A percentile compares a stretch with the other conserved stretches of the same genome.
Conservation (phyloP, 2,329 filamentous ascomycete genomes). For the Fusarium liriodendri region DNA sequence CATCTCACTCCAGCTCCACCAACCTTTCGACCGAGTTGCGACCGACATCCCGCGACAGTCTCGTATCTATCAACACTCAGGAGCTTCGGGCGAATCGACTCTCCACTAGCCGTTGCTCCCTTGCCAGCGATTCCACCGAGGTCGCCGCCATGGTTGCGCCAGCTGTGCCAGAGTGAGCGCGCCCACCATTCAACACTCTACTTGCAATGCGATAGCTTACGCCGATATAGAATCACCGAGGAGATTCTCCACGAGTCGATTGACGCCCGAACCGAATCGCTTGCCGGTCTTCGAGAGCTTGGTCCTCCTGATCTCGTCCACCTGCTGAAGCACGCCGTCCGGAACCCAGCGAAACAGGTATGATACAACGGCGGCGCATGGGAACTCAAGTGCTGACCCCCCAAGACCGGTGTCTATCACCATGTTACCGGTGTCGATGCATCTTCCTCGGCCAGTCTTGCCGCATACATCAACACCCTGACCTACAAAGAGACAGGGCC, state of each 20-base stretch:
- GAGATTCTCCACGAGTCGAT: slow-evolving; percentile 92
- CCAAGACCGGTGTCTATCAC: slow-evolving; percentile 90
- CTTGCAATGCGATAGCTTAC: slow-evolving; percentile 37
- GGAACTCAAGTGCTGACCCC: slow-evolving; percentile 34
- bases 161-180: slow-evolving; percentile 78
- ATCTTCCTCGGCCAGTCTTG: slow-evolving; percentile 95
- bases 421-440: slow-evolving; percentile 98
- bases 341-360: slow-evolving; percentile 69
- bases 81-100: slow-evolving; percentile 9
- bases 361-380: slow-evolving; percentile 24
- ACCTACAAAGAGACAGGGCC: slow-evolving; percentile 90
- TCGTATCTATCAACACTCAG: not conserved
- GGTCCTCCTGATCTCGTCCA: slow-evolving; percentile 97
- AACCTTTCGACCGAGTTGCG: slow-evolving; percentile 23
- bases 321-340: slow-evolving; percentile 79
- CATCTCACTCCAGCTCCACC: slow-evolving; percentile 37
- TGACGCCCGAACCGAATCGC: slow-evolving; percentile 90
- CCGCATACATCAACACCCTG: slow-evolving; percentile 97
- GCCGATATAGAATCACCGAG: slow-evolving; percentile 81
- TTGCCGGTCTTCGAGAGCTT: slow-evolving; percentile 87
- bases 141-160: slow-evolving; percentile 74
- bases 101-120: not conserved
- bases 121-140: slow-evolving; percentile 25
- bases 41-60: slow-evolving; percentile 7
- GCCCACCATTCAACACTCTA: slow-evolving; percentile 12